phyloP scores from a whole-genome alignment of 179 eudicot species.

The Beta macrorhiza region DNA sequence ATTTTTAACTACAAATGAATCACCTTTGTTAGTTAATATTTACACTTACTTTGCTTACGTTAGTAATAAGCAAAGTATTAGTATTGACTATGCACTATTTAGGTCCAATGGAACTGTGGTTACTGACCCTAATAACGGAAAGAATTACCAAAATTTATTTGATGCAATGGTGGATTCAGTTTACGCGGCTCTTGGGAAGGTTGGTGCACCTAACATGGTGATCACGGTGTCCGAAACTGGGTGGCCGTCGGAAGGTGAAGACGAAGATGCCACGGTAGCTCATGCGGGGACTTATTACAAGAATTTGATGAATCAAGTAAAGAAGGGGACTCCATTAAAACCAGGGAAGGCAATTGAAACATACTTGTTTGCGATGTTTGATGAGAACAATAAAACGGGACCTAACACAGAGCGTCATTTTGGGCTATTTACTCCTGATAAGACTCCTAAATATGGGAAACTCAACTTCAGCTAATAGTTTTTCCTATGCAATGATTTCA shows the following conservation, averaged over 20 bases:
- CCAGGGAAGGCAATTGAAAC: slow-evolving; percentile 24
- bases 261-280: slow-evolving; percentile 15
- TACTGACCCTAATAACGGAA: slow-evolving; percentile 17
- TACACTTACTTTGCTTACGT: slow-evolving; percentile 30
- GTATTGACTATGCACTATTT: slow-evolving; percentile 36
- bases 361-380: slow-evolving; percentile 33
- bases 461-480: slow-evolving; percentile 21
- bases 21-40: slow-evolving; percentile 29
- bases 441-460: slow-evolving; percentile 35
- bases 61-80: slow-evolving; percentile 2
- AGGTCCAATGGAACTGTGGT: slow-evolving; percentile 21
- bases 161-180: slow-evolving; percentile 48
- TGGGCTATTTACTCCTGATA: slow-evolving; percentile 37
- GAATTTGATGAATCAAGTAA: slow-evolving; percentile 37
- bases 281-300: slow-evolving; percentile 37
- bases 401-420: slow-evolving; percentile 36
- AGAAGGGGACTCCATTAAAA: slow-evolving; percentile 28
- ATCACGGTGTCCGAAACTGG: slow-evolving; percentile 56
- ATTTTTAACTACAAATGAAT: slow-evolving; percentile 20
- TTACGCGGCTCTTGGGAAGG: slow-evolving; percentile 40
- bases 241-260: slow-evolving; percentile 39
- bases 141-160: slow-evolving; percentile 40
- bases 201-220: slow-evolving; percentile 24
- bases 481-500: not conserved
- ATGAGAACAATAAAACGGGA: slow-evolving; percentile 29